Conservation (phyloP, 1,284 basidiomycete genomes). For the Tausonia pullulans region DNA sequence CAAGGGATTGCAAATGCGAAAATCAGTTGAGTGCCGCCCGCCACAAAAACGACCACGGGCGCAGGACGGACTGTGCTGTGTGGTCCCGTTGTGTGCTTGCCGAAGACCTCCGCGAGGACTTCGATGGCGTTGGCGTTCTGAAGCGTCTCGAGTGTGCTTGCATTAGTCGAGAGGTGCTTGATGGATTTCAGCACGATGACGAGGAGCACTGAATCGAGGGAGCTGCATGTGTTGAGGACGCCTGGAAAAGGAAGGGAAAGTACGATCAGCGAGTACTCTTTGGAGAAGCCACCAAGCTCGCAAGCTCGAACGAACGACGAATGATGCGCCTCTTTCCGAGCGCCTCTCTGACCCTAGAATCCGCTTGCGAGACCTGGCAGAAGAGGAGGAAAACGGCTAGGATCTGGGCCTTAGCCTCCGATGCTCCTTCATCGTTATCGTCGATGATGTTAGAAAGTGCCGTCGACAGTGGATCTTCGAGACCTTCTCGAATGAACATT, state of each 20-base stretch:
- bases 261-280: neutral
- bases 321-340: conserved; percentile 81
- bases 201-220: conserved; percentile 70
- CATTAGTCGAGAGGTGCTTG: conserved; percentile 89
- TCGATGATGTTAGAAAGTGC: conserved; percentile 80
- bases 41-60: neutral
- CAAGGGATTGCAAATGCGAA: neutral
- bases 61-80: conserved; percentile 59
- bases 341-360: conserved; percentile 81
- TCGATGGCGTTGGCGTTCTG: conserved; percentile 95
- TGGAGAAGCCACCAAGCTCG: no score
- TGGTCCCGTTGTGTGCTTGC: conserved; percentile 63
- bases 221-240: conserved; percentile 66
- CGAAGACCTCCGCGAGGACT: conserved; percentile 70
- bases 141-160: conserved; percentile 76
- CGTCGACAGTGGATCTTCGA: conserved; percentile 82
- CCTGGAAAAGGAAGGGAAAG: conserved; percentile 39
- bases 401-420: conserved; percentile 74
- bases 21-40: neutral
- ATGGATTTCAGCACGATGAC: conserved; percentile 86
- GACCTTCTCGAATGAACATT: conserved; percentile 92
- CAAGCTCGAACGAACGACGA: conserved; percentile 50
- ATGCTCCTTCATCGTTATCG: conserved; percentile 50
- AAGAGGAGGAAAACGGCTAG: conserved; percentile 85
- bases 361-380: conserved; percentile 88